Conservation (phyloP, 192 early-diverging fungal genomes). For the Glomus cerebriforme region DNA sequence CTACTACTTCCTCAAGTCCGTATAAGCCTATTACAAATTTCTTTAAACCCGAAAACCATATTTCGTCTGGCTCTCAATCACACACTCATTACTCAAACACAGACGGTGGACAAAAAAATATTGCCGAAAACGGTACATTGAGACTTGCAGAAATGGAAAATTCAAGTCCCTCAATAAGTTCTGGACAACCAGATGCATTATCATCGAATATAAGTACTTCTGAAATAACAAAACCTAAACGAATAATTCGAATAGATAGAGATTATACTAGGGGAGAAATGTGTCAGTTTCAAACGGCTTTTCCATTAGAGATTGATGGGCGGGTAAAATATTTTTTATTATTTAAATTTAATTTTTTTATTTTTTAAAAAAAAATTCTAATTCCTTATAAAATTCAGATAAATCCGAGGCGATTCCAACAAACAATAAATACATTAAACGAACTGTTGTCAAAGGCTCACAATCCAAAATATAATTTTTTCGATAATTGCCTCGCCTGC, state of each 20-base stretch:
- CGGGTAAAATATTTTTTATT: conserved; percentile 14
- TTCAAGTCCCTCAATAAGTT: not conserved
- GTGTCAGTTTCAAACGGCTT: conserved; percentile 22
- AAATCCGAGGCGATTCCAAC: conserved; percentile 14
- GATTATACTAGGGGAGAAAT: conserved; percentile 29
- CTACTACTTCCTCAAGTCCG: not conserved
- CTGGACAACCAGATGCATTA: not conserved
- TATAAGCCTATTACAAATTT: not conserved
- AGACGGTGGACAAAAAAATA: not conserved
- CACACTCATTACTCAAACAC: conserved; percentile 1
- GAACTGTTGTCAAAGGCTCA: conserved; percentile 16
- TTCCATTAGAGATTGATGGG: conserved; percentile 25
- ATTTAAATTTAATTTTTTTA: not conserved
- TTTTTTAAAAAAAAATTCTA: not conserved
- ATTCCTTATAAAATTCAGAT: not conserved
- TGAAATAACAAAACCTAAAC: conserved; percentile 5
- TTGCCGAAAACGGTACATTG: conserved; percentile 15
- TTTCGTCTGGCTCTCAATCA: not conserved
- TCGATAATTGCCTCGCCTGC: conserved; percentile 24
- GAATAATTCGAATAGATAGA: conserved; percentile 29
- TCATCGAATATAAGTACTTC: conserved; percentile 14
- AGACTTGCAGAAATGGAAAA: conserved; percentile 8
- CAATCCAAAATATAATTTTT: conserved; percentile 23
- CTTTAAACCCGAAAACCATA: not conserved
- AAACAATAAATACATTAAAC: conserved; percentile 27